Base-by-base conservation (phyloP, 106 monocot species). In the Dendrobium chrysotoxum region DNA sequence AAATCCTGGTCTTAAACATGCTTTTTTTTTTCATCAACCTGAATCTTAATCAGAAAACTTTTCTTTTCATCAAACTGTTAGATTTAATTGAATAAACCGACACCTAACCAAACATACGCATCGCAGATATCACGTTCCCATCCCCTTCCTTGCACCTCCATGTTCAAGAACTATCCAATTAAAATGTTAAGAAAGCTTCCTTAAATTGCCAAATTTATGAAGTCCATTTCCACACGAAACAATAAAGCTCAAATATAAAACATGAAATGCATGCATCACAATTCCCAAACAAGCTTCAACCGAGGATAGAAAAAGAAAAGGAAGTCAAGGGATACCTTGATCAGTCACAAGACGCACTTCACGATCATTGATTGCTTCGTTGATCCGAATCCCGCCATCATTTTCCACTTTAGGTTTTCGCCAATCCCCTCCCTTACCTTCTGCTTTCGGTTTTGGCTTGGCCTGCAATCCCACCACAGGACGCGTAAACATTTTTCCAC, bases 281-380 rank as follows among this genome's bases (percentile, higher is more conserved):
- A 31, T 31, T 70, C 64, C 64, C 64, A 65, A 25, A 65, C 15
- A 30, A 1, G 3, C 70, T 70, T 70, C 70, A 28, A 70, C 3
- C 61, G 23, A 61, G 23, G 20, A 61, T 61, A 2, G 35, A 70
- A 28, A 70, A 13, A 35, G 15, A 70, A 70, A 70, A 70, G 70
- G 35, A 70, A 11, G 13, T 35, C 13, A 35, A 70, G 70, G 70
- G 15, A 35, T 35, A 70, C 70, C 70, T 70, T 70, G 70, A 70
- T 70, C 70, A 4, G 70, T 70, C 70, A 70, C 70, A 70, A 70
- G 70, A 28, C 70, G 70, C 70, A 70, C 70, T 70, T 70, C 70
- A 70, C 35, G 70, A 4, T 70, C 70, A 25, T 70, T 70, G 70
- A 70, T 70, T 70, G 35, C 70, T 70, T 70, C 70, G 31, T 70